Evolutionary conservation across 2,329 filamentous ascomycete species (phyloP), one percentile per base, ranked within the genome.

Genomic region (Mycosphaerella sp.): DNA sequence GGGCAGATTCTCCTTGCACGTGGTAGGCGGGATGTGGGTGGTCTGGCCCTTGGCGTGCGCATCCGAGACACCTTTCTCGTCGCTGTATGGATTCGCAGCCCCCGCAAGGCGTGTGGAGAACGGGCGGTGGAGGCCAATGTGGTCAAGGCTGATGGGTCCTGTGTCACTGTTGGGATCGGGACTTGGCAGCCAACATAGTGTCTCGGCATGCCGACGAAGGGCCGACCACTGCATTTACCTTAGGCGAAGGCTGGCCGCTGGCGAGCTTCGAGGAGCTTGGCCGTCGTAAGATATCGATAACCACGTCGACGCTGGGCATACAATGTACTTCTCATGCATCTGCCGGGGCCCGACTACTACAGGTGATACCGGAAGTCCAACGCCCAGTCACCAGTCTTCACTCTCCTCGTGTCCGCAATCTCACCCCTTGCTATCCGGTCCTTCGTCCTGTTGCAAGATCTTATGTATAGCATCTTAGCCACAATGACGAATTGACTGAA

Each of bases 341-440:
- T n/a, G n/a, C n/a, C n/a, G n/a, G n/a, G n/a, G n/a, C n/a, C n/a
- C n/a, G 43, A 10, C 12, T 8, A 16, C 45, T 52, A 53, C 16
- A 53, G 16, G 44, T 53, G 50, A 41, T 53, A 53, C 25, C 41
- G 36, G 35, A 53, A 53, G 34, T 53, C 50, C 34, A 53, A 44
- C 4, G 44, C 50, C 50, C 50, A 53, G 10, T 53, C 50, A 13
- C 50, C 50, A 6, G 50, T 53, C 41, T 53, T 53, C 18, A 53
- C 50, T 14, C 44, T 49, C n/a, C 50, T 43, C 8, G 27, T 40
- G 18, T 53, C 50, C 28, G 44, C 41, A 1, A 48, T 40, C 41
- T 53, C 44, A 6, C 50, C 50, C 2, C 27, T 49, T 6, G 32
- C 41, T 41, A 53, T 48, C 14, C 21, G 18, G 12, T 53, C 50